These are phyloP conservation scores for Tetrapisispora iriomotensis DNA, from an alignment of 805 yeast species.

Conservation along the genomic window DNA sequence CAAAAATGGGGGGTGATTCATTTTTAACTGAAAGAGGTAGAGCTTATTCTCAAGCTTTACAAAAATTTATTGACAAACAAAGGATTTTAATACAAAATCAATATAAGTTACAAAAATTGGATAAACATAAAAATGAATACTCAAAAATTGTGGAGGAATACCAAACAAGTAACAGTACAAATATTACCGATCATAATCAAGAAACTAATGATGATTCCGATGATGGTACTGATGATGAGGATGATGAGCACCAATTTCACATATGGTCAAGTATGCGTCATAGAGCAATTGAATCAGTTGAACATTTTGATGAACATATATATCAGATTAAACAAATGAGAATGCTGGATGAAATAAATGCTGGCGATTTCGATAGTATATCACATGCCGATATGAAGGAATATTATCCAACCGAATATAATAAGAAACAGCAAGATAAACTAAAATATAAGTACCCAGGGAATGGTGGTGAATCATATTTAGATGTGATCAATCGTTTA, in stretches of 20 bases:
- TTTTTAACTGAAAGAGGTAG: conserved; percentile 67
- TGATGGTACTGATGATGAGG: conserved; percentile 27
- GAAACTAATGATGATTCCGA: conserved; percentile 21
- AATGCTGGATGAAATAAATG: conserved; percentile 88
- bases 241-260: conserved; percentile 53
- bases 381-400: conserved; percentile 78
- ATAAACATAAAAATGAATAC: background rate
- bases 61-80: conserved; percentile 64
- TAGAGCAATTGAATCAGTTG: conserved; percentile 71
- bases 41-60: conserved; percentile 61
- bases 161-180: background rate
- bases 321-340: conserved; percentile 81
- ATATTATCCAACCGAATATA: conserved; percentile 66
- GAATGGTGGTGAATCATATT: conserved; percentile 90
- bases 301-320: conserved; percentile 59
- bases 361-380: conserved; percentile 87
- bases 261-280: conserved; percentile 89
- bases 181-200: background rate
- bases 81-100: conserved; percentile 52
- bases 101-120: conserved; percentile 33
- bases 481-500: conserved; percentile 84
- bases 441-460: conserved; percentile 92
- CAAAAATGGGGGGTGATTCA: conserved; percentile 90
- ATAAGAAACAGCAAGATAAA: conserved; percentile 65
- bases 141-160: background rate